Conservation (phyloP, 306 rosid genomes). For the Cucumis hystrix region DNA sequence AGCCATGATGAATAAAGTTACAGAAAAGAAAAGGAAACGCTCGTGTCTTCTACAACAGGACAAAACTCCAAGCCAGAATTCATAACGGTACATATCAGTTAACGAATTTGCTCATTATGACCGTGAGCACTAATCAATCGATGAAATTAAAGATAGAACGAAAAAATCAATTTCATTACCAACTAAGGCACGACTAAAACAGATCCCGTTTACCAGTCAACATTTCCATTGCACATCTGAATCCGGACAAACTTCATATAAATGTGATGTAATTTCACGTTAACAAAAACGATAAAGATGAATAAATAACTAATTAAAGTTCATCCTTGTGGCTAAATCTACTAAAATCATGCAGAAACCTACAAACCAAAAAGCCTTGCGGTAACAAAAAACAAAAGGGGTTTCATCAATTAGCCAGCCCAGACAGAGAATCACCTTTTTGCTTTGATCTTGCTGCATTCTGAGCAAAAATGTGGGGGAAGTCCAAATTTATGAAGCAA, state of each 20-base stretch:
- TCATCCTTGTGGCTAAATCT: neutral
- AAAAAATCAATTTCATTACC: neutral
- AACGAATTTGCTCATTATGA: neutral
- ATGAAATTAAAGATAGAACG: neutral
- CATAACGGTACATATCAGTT: neutral
- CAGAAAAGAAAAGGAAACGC: neutral
- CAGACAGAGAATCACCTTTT: slow-evolving; percentile 40
- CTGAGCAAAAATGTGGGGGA: slow-evolving; percentile 12
- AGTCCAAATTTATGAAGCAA: slow-evolving; percentile 11
- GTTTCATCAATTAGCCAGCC: neutral
- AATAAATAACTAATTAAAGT: neutral
- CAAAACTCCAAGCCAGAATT: neutral
- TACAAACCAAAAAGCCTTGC: neutral
- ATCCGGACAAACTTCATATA: neutral
- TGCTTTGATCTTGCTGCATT: slow-evolving; percentile 76
- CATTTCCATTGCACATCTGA: neutral
- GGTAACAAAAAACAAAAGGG: neutral
- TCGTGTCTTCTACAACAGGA: neutral
- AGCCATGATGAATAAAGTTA: neutral
- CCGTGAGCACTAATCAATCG: neutral
- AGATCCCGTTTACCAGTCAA: neutral
- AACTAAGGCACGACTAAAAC: neutral
- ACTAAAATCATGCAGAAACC: neutral
- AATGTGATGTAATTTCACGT: neutral
- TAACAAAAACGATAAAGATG: neutral